Evolutionary conservation across 2,329 filamentous ascomycete species (phyloP).

Genomic region (Purpureocillium takamizusanense): DNA sequence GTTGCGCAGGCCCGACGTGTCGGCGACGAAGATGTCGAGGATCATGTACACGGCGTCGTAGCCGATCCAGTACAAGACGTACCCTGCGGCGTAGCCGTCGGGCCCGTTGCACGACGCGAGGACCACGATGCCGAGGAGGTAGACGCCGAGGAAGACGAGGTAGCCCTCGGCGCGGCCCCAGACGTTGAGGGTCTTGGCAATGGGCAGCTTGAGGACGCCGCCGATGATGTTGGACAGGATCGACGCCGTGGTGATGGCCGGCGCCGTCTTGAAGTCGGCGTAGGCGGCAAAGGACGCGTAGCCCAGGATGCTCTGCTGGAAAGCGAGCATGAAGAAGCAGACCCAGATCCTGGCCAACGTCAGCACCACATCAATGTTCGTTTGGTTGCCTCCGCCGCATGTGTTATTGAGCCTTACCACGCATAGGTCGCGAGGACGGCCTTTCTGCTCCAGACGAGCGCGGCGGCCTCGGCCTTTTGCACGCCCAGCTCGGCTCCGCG

Average conservation of each 20-base stretch:
- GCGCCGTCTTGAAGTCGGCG: constrained; percentile 20
- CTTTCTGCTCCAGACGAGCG: constrained; percentile 22
- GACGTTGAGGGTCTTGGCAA: constrained; percentile 29
- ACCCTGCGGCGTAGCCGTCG: constrained; percentile 30
- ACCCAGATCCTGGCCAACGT: constrained; percentile 26
- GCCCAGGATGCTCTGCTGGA: constrained; percentile 27
- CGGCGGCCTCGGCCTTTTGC: constrained; percentile 22
- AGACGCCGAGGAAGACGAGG: constrained; percentile 20
- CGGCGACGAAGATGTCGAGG: constrained; percentile 21
- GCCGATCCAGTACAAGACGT: constrained; percentile 52
- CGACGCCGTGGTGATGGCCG: constrained; percentile 27
- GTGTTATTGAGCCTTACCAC: constrained; percentile 5
- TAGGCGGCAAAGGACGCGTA: constrained; percentile 21
- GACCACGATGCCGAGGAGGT: constrained; percentile 35
- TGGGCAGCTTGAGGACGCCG: constrained; percentile 17
- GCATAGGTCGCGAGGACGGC: constrained; percentile 6
- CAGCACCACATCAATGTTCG: too few species aligned
- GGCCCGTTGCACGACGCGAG: constrained; percentile 48
- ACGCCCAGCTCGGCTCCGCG: constrained; percentile 13
- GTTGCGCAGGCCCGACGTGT: constrained; percentile 19
- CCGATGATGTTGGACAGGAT: constrained; percentile 30
- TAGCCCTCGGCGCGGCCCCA: constrained; percentile 28
- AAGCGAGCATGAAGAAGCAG: constrained; percentile 31
- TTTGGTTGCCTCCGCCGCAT: too few species aligned
- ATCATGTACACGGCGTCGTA: constrained; percentile 17